Conservation (phyloP, 2,329 filamentous ascomycete genomes). For the Fonsecaea monophora region DNA sequence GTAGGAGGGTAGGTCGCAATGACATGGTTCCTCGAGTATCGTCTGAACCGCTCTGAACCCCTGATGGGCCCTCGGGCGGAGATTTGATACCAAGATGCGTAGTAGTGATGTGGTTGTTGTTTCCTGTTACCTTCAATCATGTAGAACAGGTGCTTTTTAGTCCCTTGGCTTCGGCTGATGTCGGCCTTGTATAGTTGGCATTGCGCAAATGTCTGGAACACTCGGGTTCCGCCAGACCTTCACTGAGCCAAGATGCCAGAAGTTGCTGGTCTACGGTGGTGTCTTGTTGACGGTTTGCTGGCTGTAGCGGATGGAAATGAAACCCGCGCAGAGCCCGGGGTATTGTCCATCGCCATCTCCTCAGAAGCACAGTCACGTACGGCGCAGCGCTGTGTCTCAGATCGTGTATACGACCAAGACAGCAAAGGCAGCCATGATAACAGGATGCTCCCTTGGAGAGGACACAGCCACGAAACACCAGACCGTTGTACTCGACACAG, state of each 20-base stretch:
- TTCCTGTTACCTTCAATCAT: not conserved
- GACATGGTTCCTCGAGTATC: not conserved
- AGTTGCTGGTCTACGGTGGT: not conserved
- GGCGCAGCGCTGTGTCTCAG: not conserved
- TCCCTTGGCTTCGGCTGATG: not conserved
- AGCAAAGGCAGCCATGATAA: constrained; percentile 8
- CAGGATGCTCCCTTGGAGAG: not conserved
- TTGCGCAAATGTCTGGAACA: not conserved
- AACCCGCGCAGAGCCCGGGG: not conserved
- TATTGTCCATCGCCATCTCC: not conserved
- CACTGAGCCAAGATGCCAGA: not conserved
- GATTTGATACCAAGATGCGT: not conserved
- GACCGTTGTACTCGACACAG: not conserved
- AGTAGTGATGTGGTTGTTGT: not conserved
- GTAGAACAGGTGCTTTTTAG: not conserved
- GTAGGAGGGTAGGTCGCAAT: not conserved
- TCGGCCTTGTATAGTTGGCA: not conserved
- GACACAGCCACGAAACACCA: not conserved
- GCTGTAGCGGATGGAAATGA: not conserved
- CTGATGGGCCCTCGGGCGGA: not conserved
- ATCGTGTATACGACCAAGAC: not conserved
- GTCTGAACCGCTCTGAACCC: not conserved
- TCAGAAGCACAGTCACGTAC: not conserved
- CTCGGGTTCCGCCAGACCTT: not conserved
- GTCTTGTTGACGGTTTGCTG: not conserved